phyloP scores from a whole-genome alignment of 2,329 filamentous ascomycete species.

The Fusarium udum region DNA sequence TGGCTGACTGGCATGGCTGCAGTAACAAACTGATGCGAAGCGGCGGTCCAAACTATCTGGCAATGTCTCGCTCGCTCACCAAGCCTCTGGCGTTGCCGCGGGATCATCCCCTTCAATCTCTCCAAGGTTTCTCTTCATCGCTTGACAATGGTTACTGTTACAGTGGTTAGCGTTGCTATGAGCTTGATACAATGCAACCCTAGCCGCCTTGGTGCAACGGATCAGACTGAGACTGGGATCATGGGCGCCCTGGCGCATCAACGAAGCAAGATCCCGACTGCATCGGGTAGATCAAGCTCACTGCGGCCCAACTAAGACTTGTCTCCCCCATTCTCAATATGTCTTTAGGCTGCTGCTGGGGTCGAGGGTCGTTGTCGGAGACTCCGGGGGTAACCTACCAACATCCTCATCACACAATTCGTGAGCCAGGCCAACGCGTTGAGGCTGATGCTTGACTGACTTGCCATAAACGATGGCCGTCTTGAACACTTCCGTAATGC shows the following conservation, averaged over 20 bases:
- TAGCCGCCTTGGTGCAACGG: constrained; percentile 15
- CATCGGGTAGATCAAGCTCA: constrained; percentile 35
- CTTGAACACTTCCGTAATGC: constrained; percentile 95
- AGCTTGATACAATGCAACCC: constrained; percentile 19
- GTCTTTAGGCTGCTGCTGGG: constrained; percentile 18
- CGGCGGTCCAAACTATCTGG: constrained; percentile 33
- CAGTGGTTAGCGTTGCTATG: constrained; percentile 40
- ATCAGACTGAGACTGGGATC: constrained; percentile 26
- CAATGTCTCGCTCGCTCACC: background rate
- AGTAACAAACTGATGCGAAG: constrained; percentile 36
- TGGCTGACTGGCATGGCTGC: constrained; percentile 30
- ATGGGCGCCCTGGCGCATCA: constrained; percentile 20
- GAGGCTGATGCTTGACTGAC: constrained; percentile 98
- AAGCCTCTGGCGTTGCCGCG: constrained; percentile 34
- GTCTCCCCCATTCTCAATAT: constrained; percentile 11
- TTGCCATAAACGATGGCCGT: constrained; percentile 95
- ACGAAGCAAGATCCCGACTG: constrained; percentile 36
- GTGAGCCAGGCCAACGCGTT: constrained; percentile 89
- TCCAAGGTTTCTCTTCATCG: constrained; percentile 64
- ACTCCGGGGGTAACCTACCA: constrained; percentile 65
- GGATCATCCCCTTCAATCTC: constrained; percentile 37
- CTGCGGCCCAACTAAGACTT: constrained; percentile 22
- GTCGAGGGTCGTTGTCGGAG: constrained; percentile 14
- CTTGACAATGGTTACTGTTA: constrained; percentile 68
- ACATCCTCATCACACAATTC: constrained; percentile 98